phyloP scores from a whole-genome alignment of 2,329 filamentous ascomycete genomes.

The Lizonia empirigonia region DNA sequence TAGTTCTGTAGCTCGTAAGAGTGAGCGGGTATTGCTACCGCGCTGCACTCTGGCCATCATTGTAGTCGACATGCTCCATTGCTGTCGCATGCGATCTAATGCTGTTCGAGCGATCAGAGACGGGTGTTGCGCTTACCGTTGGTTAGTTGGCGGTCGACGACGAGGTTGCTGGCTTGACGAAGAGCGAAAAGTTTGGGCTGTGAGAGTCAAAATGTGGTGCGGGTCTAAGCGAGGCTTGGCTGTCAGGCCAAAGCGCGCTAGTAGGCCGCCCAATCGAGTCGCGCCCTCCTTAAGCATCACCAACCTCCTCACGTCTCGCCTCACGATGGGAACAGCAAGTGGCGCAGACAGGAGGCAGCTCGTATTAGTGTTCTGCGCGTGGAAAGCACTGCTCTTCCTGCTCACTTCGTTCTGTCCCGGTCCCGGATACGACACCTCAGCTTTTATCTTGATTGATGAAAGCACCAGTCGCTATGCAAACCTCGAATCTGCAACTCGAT shows the following conservation, averaged over 20 bases:
- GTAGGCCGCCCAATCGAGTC: conserved; percentile 18
- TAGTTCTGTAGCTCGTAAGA: conserved; percentile 50
- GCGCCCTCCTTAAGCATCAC: conserved; percentile 5
- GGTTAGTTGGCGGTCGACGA: conserved; percentile 44
- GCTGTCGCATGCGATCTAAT: conserved; percentile 40
- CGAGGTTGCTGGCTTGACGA: conserved; percentile 39
- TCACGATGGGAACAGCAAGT: conserved; percentile 3
- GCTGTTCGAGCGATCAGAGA: conserved; percentile 39
- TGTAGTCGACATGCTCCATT: conserved; percentile 40
- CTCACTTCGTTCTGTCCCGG: conserved; percentile 64
- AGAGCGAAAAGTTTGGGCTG: conserved; percentile 25
- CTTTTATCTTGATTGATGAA: conserved; percentile 55
- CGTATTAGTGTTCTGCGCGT: conserved; percentile 58
- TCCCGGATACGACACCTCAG: conserved; percentile 79
- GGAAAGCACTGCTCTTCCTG: conserved; percentile 71
- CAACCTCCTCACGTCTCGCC: conserved; percentile 1
- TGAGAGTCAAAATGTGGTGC: conserved; percentile 24
- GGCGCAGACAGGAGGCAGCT: conserved; percentile 14
- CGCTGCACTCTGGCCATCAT: conserved; percentile 49
- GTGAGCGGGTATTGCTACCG: conserved; percentile 45
- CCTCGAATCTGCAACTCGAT: conserved; percentile 21
- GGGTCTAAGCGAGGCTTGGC: conserved; percentile 28
- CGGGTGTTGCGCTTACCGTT: conserved; percentile 46
- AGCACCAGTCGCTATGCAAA: conserved; percentile 26
- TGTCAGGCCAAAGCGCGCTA: conserved; percentile 19